phyloP scores from a whole-genome alignment of 1,139 yeast genomes.

The Geotrichum australiense region DNA sequence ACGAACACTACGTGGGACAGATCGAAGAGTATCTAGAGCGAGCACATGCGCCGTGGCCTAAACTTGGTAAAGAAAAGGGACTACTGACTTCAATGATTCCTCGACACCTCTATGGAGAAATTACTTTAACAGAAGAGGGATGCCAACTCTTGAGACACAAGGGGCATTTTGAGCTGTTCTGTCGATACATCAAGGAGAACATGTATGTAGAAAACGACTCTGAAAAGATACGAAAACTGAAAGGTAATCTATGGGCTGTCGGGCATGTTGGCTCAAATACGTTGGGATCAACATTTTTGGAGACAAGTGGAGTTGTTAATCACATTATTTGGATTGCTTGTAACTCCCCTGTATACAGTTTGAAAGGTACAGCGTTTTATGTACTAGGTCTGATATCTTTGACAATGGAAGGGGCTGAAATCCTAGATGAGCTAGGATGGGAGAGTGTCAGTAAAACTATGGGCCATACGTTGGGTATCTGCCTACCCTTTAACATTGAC shows the following conservation, averaged over 20 bases:
- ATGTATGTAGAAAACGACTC: conserved; percentile 19
- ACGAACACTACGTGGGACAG: conserved; percentile 45
- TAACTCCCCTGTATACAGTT: conserved; percentile 51
- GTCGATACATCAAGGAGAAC: conserved; percentile 38
- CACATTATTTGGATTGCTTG: conserved; percentile 50
- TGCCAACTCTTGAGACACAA: conserved; percentile 43
- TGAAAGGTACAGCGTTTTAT: conserved; percentile 71
- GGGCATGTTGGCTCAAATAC: conserved; percentile 68
- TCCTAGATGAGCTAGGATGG: conserved; percentile 83
- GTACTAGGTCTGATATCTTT: conserved; percentile 68
- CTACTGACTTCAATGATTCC: conserved; percentile 35
- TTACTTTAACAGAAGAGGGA: conserved; percentile 80
- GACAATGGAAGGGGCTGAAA: conserved; percentile 74
- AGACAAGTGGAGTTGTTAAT: conserved; percentile 50
- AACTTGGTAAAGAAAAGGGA: conserved; percentile 9
- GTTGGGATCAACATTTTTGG: conserved; percentile 61
- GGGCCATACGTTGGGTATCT: conserved; percentile 45
- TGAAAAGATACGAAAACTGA: conserved; percentile 41
- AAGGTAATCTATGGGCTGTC: conserved; percentile 79
- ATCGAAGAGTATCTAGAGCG: conserved; percentile 42
- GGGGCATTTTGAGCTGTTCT: conserved; percentile 44
- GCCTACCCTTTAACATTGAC: conserved; percentile 26
- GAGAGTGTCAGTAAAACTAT: conserved; percentile 48
- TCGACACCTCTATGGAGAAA: conserved; percentile 69
- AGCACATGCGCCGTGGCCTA: conserved; percentile 20